phyloP scores from a whole-genome alignment of 139 green algal species.

The Astrephomene gubernaculifera region DNA sequence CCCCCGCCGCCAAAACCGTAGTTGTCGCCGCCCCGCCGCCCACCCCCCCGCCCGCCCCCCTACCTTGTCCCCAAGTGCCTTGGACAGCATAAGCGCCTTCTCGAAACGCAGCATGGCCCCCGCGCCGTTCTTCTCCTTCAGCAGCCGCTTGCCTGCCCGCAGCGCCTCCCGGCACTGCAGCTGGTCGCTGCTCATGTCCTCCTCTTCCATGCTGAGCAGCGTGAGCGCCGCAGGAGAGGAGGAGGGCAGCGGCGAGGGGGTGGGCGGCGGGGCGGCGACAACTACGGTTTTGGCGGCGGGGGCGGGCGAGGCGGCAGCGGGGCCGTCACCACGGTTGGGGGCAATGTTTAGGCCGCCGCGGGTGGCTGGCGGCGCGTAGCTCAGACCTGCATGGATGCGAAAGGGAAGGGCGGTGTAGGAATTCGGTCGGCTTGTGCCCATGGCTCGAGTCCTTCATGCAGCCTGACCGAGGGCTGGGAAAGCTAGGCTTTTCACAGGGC shows the following conservation, averaged over 20 bases:
- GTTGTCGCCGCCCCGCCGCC: constrained; percentile 13
- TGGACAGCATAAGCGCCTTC: constrained; percentile 94
- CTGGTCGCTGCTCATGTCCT: constrained; percentile 77
- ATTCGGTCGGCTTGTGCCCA: too few relatives aligned
- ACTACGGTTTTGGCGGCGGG: not conserved
- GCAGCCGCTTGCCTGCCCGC: constrained; percentile 81
- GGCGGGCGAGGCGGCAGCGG: not conserved
- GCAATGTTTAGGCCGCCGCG: not conserved
- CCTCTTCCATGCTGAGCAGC: constrained; percentile 82
- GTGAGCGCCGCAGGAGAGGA: not conserved
- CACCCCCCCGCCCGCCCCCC: not conserved
- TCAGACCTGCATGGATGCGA: constrained; percentile 41
- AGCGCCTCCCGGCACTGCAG: constrained; percentile 72
- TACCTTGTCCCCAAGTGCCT: constrained; percentile 76
- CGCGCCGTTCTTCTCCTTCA: constrained; percentile 87
- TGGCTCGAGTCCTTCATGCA: too few relatives aligned
- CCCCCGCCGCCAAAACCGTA: not conserved
- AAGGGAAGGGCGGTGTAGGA: too few relatives aligned
- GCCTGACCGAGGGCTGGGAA: too few relatives aligned
- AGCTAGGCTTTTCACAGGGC: too few relatives aligned
- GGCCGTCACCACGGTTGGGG: not conserved
- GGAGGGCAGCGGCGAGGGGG: not conserved
- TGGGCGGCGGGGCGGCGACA: constrained; percentile 4
- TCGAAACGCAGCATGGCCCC: constrained; percentile 93
- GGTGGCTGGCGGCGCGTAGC: constrained; percentile 51